Evolutionary conservation across 768 basidiomycete genomes (phyloP).

Genomic region (Amanita fuliginea): DNA sequence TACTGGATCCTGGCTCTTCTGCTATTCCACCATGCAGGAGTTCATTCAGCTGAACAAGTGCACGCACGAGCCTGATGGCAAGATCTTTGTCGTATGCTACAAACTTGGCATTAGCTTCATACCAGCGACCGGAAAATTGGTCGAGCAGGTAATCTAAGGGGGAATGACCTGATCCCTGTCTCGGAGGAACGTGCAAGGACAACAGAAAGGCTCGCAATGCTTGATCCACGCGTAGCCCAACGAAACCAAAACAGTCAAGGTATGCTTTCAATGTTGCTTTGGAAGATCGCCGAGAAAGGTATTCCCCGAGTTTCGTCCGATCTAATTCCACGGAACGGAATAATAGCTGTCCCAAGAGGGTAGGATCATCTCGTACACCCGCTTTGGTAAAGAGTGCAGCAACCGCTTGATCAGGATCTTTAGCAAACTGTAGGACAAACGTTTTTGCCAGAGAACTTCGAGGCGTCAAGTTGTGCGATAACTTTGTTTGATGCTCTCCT

Average conservation of each 20-base stretch:
- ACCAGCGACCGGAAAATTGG: constrained; percentile 82
- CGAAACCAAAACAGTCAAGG: constrained; percentile 81
- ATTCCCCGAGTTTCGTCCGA: constrained; percentile 72
- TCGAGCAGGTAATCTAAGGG: constrained; percentile 66
- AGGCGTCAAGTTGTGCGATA: constrained; percentile 23
- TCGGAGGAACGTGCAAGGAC: constrained; percentile 50
- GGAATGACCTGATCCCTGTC: constrained; percentile 21
- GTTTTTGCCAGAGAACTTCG: constrained; percentile 55
- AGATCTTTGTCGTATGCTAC: constrained; percentile 79
- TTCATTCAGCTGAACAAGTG: constrained; percentile 84
- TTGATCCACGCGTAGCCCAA: constrained; percentile 74
- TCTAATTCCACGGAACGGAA: constrained; percentile 83
- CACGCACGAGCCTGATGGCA: constrained; percentile 63
- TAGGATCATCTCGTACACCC: constrained; percentile 50
- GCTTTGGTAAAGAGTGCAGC: constrained; percentile 54
- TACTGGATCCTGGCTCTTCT: constrained; percentile 44
- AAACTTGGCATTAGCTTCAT: constrained; percentile 71
- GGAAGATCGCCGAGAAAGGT: constrained; percentile 64
- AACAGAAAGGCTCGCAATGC: constrained; percentile 85
- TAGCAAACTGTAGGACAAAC: constrained; percentile 72
- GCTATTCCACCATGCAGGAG: constrained; percentile 69
- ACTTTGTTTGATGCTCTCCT: constrained; percentile 42
- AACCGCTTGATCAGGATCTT: constrained; percentile 75
- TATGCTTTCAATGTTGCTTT: constrained; percentile 73
- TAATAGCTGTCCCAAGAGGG: constrained; percentile 62